A percentile compares a stretch with the other conserved stretches of the same genome.
Conservation (phyloP, 345 rosid species). For the Populus nigra region DNA sequence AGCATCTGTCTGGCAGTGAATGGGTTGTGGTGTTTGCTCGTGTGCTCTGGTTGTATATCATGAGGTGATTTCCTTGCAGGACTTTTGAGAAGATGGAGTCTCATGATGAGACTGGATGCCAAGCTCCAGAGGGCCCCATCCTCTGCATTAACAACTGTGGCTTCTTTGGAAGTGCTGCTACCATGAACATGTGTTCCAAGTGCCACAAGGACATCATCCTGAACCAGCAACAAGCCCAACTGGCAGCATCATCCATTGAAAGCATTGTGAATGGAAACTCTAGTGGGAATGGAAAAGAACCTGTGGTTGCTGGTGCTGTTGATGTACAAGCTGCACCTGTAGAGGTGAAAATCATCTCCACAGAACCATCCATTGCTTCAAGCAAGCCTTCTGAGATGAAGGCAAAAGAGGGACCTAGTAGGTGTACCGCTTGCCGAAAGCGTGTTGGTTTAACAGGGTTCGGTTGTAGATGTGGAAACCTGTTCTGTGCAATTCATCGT, state of each 20-base stretch:
- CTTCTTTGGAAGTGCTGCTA: slow-evolving; percentile 25
- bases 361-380: background rate
- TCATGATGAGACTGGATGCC: slow-evolving; percentile 14
- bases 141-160: slow-evolving; percentile 36
- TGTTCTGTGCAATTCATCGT: slow-evolving; percentile 29
- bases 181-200: slow-evolving; percentile 31
- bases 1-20: background rate
- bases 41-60: background rate
- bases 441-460: slow-evolving; percentile 40
- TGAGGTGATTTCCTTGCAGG: background rate
- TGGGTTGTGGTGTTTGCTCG: background rate
- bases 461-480: slow-evolving; percentile 33
- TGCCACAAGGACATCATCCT: slow-evolving; percentile 23
- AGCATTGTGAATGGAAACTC: background rate
- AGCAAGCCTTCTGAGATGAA: background rate
- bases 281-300: background rate
- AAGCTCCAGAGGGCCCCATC: slow-evolving; percentile 20
- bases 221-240: slow-evolving; percentile 21
- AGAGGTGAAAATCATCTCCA: background rate
- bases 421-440: slow-evolving; percentile 33
- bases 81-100: slow-evolving; percentile 3
- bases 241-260: slow-evolving; percentile 13
- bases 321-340: background rate
- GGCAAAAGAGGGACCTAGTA: slow-evolving; percentile 6
- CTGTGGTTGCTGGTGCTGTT: background rate